A percentile compares a stretch with the other conserved stretches of the same genome.
phyloP scores from a whole-genome alignment of 208 protist species.

The Wallacemonas sp. region DNA sequence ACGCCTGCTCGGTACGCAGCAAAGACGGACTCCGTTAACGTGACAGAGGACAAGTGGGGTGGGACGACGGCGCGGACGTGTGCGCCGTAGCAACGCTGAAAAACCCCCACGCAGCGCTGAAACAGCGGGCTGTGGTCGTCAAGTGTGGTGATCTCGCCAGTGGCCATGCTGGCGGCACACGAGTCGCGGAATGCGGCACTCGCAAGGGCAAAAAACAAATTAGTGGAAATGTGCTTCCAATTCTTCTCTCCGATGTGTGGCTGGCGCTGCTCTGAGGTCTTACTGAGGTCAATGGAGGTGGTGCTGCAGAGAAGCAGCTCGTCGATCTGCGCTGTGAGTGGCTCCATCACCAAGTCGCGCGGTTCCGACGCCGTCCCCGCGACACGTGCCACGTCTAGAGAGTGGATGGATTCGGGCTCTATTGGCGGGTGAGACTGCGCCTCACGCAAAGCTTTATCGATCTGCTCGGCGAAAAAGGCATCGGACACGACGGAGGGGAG shows the following conservation, averaged over 20 bases:
- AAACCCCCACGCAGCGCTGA: not conserved
- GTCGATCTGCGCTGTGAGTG: not conserved
- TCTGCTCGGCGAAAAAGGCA: not conserved
- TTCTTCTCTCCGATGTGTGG: not conserved
- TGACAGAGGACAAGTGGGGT: not conserved
- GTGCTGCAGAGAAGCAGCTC: not conserved
- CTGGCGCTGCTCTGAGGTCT: not conserved
- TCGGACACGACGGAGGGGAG: not conserved
- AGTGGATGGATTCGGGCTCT: too few relatives aligned
- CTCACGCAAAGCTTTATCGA: not conserved
- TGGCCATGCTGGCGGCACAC: not conserved
- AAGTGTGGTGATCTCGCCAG: not conserved
- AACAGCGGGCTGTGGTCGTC: not conserved
- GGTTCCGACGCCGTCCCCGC: too few relatives aligned
- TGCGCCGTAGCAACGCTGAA: not conserved
- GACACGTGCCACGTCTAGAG: too few relatives aligned
- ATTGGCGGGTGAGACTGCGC: too few relatives aligned
- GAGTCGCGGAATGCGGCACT: not conserved
- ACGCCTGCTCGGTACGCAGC: not conserved
- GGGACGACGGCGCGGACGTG: not conserved
- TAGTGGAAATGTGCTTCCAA: not conserved
- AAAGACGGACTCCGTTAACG: not conserved
- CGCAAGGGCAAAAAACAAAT: constrained; percentile 7
- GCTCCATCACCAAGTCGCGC: not conserved
- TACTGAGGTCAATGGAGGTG: not conserved